phyloP scores from a whole-genome alignment of 1,139 yeast genomes.

The Scheffersomyces cryptocercus region DNA sequence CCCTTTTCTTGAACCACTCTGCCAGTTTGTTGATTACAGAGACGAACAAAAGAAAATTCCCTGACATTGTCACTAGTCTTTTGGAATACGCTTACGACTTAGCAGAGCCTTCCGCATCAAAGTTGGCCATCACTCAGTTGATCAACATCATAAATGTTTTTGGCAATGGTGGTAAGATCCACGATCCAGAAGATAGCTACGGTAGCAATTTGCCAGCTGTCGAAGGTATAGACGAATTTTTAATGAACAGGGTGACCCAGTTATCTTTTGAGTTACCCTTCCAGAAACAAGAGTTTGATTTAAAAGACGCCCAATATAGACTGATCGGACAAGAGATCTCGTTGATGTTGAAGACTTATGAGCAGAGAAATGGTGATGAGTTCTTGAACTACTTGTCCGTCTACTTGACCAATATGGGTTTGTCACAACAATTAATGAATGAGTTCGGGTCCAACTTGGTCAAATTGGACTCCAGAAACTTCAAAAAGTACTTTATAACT shows the following conservation, averaged over 20 bases:
- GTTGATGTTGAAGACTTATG: slow-evolving; percentile 64
- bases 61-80: slow-evolving; percentile 62
- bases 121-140: slow-evolving; percentile 69
- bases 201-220: slow-evolving; percentile 55
- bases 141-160: slow-evolving; percentile 65
- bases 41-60: slow-evolving; percentile 63
- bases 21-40: slow-evolving; percentile 75
- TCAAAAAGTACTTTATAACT: slow-evolving; percentile 64
- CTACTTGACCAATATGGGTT: slow-evolving; percentile 61
- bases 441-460: slow-evolving; percentile 61
- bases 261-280: slow-evolving; percentile 80
- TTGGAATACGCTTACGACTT: slow-evolving; percentile 67
- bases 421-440: slow-evolving; percentile 54
- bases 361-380: slow-evolving; percentile 37
- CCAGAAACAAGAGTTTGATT: slow-evolving; percentile 61
- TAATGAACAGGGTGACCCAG: slow-evolving; percentile 68
- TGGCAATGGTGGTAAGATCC: slow-evolving; percentile 62
- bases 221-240: slow-evolving; percentile 71
- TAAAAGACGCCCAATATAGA: slow-evolving; percentile 78
- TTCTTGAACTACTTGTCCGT: slow-evolving; percentile 52
- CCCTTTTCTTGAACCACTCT: slow-evolving; percentile 73
- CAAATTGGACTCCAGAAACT: slow-evolving; percentile 54
- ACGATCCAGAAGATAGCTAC: slow-evolving; percentile 53
- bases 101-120: slow-evolving; percentile 56
- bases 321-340: slow-evolving; percentile 76